Percentiles rank a stretch among this genome's conserved stretches.
These are phyloP conservation scores for Pseudopithomyces maydicus DNA, from an alignment of 2,329 filamentous ascomycete species.

Conservation along the genomic window DNA sequence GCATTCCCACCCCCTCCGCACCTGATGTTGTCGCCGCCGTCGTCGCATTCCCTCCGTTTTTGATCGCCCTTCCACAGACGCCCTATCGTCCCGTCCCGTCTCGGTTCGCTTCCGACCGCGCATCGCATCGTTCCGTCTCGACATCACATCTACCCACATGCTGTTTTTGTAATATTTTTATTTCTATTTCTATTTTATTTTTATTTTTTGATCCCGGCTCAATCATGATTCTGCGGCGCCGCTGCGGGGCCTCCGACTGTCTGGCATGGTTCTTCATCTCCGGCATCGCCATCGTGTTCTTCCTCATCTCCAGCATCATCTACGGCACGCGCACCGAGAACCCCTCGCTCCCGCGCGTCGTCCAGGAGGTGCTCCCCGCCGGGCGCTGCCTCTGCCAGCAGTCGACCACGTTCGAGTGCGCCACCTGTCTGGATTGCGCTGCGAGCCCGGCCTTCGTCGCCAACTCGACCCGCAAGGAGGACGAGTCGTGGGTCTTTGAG, in stretches of 20 bases:
- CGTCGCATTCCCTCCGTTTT: background rate
- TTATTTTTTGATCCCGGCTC: background rate
- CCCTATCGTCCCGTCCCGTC: background rate
- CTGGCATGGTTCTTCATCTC: constrained; percentile 35
- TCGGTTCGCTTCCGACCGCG: too few species aligned
- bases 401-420: constrained; percentile 37
- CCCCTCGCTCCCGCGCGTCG: constrained; percentile 32
- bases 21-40: background rate
- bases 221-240: constrained; percentile 35
- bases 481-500: constrained; percentile 34
- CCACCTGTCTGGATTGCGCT: constrained; percentile 39
- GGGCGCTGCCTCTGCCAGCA: constrained; percentile 40
- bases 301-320: constrained; percentile 38
- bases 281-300: constrained; percentile 33
- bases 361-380: constrained; percentile 38
- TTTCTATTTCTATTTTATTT: too few species aligned
- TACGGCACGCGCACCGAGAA: constrained; percentile 40
- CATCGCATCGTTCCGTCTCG: background rate
- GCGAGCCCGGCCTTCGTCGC: constrained; percentile 25
- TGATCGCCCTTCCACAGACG: background rate
- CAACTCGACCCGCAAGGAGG: constrained; percentile 24
- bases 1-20: background rate
- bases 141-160: background rate
- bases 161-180: background rate
- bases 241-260: constrained; percentile 28